A percentile compares a stretch with the other conserved stretches of the same genome.
Evolutionary conservation across 208 protist species (phyloP).

Genomic region (Wallacemonas sp.): DNA sequence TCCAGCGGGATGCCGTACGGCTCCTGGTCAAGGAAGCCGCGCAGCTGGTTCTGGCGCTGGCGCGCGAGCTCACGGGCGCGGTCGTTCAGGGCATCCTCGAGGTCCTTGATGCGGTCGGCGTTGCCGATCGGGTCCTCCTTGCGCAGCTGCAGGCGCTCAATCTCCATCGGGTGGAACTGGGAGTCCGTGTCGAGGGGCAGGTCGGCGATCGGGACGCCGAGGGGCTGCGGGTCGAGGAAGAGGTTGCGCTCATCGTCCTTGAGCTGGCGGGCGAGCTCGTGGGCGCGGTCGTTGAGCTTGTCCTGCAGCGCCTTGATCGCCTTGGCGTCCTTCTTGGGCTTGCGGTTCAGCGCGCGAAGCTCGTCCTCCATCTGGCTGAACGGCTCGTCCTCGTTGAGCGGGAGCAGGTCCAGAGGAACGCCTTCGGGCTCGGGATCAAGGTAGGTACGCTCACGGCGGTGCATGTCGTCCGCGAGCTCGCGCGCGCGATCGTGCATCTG

Average conservation of each 20-base stretch:
- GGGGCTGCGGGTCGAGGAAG: slow-evolving; percentile 63
- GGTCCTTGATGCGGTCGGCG: slow-evolving; percentile 33
- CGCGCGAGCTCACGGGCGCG: slow-evolving; percentile 58
- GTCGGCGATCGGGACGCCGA: slow-evolving; percentile 56
- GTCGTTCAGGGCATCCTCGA: slow-evolving; percentile 70
- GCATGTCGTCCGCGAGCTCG: slow-evolving; percentile 56
- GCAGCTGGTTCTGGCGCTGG: slow-evolving; percentile 35
- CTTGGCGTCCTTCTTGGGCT: slow-evolving; percentile 45
- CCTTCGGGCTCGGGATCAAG: slow-evolving; percentile 64
- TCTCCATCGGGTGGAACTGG: slow-evolving; percentile 59
- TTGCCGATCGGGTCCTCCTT: slow-evolving; percentile 48
- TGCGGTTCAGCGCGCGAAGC: slow-evolving; percentile 54
- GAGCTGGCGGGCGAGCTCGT: slow-evolving; percentile 64
- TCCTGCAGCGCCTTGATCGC: slow-evolving; percentile 42
- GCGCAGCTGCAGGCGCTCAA: slow-evolving; percentile 57
- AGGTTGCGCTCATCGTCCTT: slow-evolving; percentile 72
- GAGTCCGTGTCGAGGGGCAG: slow-evolving; percentile 68
- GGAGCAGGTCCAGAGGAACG: slow-evolving; percentile 61
- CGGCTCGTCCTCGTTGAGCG: slow-evolving; percentile 61
- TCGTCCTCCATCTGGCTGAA: slow-evolving; percentile 62
- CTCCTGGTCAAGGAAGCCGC: slow-evolving; percentile 62
- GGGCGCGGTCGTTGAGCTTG: slow-evolving; percentile 55
- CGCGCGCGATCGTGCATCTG: slow-evolving; percentile 62
- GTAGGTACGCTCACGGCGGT: slow-evolving; percentile 54
- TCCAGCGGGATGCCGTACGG: slow-evolving; percentile 70